Conservation (phyloP, 2,329 filamentous ascomycete genomes). For the Chaetomiaceae sp. region DNA sequence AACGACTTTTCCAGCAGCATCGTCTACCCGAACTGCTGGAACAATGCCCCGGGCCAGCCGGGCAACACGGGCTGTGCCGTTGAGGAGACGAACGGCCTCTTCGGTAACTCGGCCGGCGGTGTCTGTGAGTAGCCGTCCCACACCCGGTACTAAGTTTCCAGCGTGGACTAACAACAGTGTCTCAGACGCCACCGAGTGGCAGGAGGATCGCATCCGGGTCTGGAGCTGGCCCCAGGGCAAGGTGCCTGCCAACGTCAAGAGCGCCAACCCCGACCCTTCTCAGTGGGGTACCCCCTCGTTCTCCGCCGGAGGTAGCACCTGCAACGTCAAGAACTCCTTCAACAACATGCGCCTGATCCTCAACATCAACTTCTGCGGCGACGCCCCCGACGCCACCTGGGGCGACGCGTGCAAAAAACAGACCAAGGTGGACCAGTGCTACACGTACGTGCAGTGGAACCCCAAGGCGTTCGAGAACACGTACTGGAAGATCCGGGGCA, state of each 20-base stretch:
- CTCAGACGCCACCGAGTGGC: slow-evolving; percentile 41
- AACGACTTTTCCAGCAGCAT: slow-evolving; percentile 32
- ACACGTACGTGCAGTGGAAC: slow-evolving; percentile 36
- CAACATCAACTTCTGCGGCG: slow-evolving; percentile 71
- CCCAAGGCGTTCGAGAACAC: slow-evolving; percentile 36
- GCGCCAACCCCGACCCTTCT: slow-evolving; percentile 53
- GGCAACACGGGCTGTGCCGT: slow-evolving; percentile 40
- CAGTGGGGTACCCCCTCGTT: slow-evolving; percentile 63
- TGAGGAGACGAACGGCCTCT: slow-evolving; percentile 37
- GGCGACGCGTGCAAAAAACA: slow-evolving; percentile 25
- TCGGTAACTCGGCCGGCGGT: slow-evolving; percentile 36
- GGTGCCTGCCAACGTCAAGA: slow-evolving; percentile 34
- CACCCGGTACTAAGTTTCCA: not conserved
- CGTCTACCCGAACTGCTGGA: slow-evolving; percentile 39
- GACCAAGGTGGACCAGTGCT: slow-evolving; percentile 31
- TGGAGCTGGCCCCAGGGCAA: slow-evolving; percentile 36
- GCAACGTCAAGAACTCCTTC: slow-evolving; percentile 62
- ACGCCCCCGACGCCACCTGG: slow-evolving; percentile 52
- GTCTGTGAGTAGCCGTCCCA: slow-evolving; percentile 33
- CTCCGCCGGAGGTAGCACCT: slow-evolving; percentile 53
- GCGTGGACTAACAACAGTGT: slow-evolving; percentile 1
- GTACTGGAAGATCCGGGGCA: slow-evolving; percentile 43
- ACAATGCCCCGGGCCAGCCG: slow-evolving; percentile 33
- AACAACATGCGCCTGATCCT: slow-evolving; percentile 66
- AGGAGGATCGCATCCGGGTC: slow-evolving; percentile 37